These are phyloP conservation scores for Cutaneotrichosporon curvatum DNA, from an alignment of 1,284 basidiomycete species.

Conservation along the genomic window DNA sequence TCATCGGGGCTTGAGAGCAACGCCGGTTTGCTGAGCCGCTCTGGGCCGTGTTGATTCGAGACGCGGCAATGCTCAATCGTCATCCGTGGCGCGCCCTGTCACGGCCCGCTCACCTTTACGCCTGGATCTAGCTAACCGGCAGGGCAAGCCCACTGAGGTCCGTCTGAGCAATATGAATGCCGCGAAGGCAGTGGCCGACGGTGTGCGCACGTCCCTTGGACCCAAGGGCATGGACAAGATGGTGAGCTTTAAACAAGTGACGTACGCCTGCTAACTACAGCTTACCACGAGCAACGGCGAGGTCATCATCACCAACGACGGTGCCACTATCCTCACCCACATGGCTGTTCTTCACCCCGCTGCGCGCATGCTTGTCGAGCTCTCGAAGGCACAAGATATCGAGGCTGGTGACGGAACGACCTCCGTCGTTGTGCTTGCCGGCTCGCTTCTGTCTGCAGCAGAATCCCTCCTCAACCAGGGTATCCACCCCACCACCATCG, in stretches of 20 bases:
- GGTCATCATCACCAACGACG: conserved; percentile 97
- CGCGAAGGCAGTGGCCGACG: conserved; percentile 96
- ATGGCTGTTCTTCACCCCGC: conserved; percentile 97
- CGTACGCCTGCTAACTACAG: conserved; percentile 47
- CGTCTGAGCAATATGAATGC: conserved; percentile 92
- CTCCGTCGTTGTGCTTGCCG: conserved; percentile 92
- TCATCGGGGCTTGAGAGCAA: no score
- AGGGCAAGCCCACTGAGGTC: conserved; percentile 60
- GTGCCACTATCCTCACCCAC: conserved; percentile 94
- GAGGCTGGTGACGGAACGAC: conserved; percentile 99
- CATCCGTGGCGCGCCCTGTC: no score
- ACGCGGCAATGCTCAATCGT: no score
- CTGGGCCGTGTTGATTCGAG: no score
- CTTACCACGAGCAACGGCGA: conserved; percentile 97
- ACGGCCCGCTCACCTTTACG: no score
- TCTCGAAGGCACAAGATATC: conserved; percentile 96
- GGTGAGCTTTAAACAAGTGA: conserved; percentile 52
- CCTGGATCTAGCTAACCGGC: conserved; percentile 8
- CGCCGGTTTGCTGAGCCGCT: no score
- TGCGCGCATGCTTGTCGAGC: conserved; percentile 97
- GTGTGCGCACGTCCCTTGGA: conserved; percentile 91
- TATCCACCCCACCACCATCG: conserved; percentile 96
- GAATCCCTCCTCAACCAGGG: conserved; percentile 95
- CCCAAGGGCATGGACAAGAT: conserved; percentile 99
- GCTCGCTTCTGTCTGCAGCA: conserved; percentile 83